Conservation (phyloP, 192 early-diverging fungal species). For the Podila verticillata region DNA sequence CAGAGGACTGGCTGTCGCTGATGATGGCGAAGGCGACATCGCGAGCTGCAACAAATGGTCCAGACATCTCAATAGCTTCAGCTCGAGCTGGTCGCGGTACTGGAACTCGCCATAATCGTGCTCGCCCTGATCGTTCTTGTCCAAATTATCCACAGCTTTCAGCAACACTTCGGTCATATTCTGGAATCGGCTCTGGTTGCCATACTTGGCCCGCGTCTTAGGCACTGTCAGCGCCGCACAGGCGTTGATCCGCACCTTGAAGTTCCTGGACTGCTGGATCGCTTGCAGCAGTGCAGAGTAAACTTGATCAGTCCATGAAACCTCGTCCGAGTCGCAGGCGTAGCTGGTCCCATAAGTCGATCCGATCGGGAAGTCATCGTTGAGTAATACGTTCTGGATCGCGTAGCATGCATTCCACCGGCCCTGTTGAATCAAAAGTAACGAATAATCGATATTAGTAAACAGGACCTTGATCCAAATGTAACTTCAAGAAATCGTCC, state of each 20-base stretch:
- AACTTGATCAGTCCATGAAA: slow-evolving; percentile 60
- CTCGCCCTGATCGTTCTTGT: slow-evolving; percentile 28
- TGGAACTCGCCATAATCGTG: slow-evolving; percentile 45
- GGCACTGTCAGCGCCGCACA: slow-evolving; percentile 60
- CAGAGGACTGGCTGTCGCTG: neutral
- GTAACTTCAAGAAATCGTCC: neutral
- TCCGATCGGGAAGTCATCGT: slow-evolving; percentile 65
- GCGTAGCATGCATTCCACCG: slow-evolving; percentile 87
- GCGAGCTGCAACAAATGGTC: slow-evolving; percentile 39
- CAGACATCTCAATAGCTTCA: slow-evolving; percentile 28
- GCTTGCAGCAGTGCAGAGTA: slow-evolving; percentile 64
- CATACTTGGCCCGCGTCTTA: slow-evolving; percentile 49
- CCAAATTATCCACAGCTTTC: slow-evolving; percentile 42
- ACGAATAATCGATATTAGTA: neutral
- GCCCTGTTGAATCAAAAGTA: slow-evolving; percentile 48
- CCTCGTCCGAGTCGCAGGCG: slow-evolving; percentile 37
- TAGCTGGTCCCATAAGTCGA: slow-evolving; percentile 47
- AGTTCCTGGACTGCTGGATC: slow-evolving; percentile 70
- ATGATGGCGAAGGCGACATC: neutral
- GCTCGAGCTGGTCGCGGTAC: slow-evolving; percentile 34
- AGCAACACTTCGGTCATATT: slow-evolving; percentile 47
- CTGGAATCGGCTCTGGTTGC: slow-evolving; percentile 36
- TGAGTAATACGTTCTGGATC: slow-evolving; percentile 67
- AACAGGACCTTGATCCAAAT: neutral
- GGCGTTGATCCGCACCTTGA: slow-evolving; percentile 83